These are phyloP conservation scores for Claviceps sp. DNA, from an alignment of 2,329 filamentous ascomycete species.

Conservation along the genomic window DNA sequence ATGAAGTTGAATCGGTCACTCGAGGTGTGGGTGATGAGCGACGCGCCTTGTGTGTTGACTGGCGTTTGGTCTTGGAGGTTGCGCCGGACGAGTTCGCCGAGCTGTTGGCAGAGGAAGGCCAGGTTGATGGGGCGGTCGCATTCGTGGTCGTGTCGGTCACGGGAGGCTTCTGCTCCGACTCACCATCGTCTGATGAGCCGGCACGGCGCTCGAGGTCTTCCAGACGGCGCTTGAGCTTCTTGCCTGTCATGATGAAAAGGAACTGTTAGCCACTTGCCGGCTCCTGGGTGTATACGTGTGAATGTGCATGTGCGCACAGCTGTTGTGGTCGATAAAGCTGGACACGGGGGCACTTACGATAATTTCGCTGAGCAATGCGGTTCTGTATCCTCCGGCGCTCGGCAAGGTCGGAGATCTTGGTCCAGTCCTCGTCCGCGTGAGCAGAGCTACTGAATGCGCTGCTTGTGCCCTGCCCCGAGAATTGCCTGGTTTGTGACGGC, in stretches of 20 bases:
- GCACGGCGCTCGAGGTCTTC: constrained; percentile 75
- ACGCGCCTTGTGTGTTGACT: constrained; percentile 11
- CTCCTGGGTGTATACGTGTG: neutral
- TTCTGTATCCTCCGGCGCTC: constrained; percentile 93
- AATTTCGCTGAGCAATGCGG: constrained; percentile 93
- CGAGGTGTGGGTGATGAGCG: constrained; percentile 14
- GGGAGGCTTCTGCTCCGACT: constrained; percentile 25
- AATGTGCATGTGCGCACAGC: neutral
- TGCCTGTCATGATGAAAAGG: constrained; percentile 39
- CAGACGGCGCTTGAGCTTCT: constrained; percentile 83
- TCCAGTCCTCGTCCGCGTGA: constrained; percentile 97
- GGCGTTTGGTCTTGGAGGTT: constrained; percentile 28
- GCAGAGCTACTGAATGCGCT: constrained; percentile 91
- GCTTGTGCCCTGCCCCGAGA: constrained; percentile 64
- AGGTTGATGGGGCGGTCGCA: neutral
- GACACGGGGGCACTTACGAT: constrained; percentile 49
- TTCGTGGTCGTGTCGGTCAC: constrained; percentile 5
- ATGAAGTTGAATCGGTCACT: neutral
- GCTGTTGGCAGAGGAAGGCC: neutral
- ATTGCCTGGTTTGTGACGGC: constrained; percentile 43
- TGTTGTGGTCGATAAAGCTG: neutral
- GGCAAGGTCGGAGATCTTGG: constrained; percentile 93
- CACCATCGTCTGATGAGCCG: constrained; percentile 38
- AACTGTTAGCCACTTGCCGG: neutral
- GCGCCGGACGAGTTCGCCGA: constrained; percentile 4